Evolutionary conservation across 441 rosid species (phyloP).

Genomic region (Cnidoscolus chayamansa): DNA sequence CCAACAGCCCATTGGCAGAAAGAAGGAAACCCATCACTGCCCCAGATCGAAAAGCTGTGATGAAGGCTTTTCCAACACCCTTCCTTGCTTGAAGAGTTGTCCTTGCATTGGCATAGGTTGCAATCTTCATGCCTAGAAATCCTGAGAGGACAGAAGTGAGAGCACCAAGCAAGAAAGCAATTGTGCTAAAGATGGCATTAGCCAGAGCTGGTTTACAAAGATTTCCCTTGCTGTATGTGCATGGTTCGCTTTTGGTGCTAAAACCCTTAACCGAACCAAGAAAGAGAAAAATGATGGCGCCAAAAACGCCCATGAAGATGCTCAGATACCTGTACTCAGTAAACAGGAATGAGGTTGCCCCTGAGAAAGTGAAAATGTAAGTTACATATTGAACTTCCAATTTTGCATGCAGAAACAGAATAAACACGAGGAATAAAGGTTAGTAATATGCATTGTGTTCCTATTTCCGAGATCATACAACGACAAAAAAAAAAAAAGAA

Average conservation of each 20-base stretch:
- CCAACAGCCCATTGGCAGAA: conserved; percentile 83
- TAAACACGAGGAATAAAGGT: background rate
- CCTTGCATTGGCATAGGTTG: conserved; percentile 87
- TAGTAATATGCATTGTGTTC: background rate
- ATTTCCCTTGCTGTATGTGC: conserved; percentile 51
- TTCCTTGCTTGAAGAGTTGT: conserved; percentile 79
- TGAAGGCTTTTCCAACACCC: conserved; percentile 85
- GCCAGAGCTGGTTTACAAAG: conserved; percentile 82
- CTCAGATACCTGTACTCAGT: conserved; percentile 73
- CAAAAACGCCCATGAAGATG: conserved; percentile 68
- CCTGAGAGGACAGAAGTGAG: conserved; percentile 81
- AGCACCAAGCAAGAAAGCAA: conserved; percentile 75
- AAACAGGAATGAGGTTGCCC: conserved; percentile 80
- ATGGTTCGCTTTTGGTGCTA: conserved; percentile 63
- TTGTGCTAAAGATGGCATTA: conserved; percentile 70
- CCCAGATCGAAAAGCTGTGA: conserved; percentile 75
- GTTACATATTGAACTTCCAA: background rate
- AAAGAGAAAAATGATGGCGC: conserved; percentile 63
- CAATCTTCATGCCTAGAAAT: conserved; percentile 85
- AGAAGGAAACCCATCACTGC: conserved; percentile 96
- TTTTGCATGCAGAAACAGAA: conserved; percentile 2
- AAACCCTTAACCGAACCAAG: conserved; percentile 86
- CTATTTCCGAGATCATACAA: background rate
- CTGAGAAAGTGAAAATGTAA: conserved; percentile 32
- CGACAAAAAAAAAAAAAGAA: background rate